phyloP scores from a whole-genome alignment of 2,329 filamentous ascomycete species.

The Zarea fungicola region DNA sequence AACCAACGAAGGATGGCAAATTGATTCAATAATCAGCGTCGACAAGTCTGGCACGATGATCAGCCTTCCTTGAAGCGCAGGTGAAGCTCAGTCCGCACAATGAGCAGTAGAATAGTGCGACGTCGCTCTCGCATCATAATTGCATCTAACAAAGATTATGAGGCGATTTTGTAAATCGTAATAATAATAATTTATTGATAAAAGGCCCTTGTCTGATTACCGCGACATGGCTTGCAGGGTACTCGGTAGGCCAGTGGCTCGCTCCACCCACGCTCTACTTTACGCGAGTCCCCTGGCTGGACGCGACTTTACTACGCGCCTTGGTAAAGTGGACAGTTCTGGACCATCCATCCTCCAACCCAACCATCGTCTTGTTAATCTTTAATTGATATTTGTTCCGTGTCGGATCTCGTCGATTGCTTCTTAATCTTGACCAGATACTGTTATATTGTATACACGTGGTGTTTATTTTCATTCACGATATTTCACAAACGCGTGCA shows the following conservation, averaged over 20 bases:
- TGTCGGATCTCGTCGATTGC: background rate
- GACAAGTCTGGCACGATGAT: too few relatives aligned
- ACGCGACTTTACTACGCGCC: conserved; percentile 10
- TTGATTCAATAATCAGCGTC: too few relatives aligned
- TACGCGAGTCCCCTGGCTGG: conserved; percentile 8
- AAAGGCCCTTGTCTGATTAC: too few relatives aligned
- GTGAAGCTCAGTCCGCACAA: too few relatives aligned
- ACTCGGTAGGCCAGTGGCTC: background rate
- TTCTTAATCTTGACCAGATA: background rate
- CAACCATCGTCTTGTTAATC: background rate
- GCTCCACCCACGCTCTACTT: conserved; percentile 4
- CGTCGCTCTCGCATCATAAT: too few relatives aligned
- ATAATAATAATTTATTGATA: too few relatives aligned
- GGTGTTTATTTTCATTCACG: background rate
- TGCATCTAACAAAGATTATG: too few relatives aligned
- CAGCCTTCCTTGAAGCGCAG: too few relatives aligned
- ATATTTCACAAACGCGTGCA: conserved; percentile 2
- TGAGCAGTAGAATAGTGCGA: too few relatives aligned
- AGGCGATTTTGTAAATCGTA: too few relatives aligned
- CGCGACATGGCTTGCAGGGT: too few relatives aligned
- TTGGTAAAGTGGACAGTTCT: conserved; percentile 4
- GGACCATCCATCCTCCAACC: background rate
- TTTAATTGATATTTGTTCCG: background rate
- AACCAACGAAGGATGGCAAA: too few relatives aligned
- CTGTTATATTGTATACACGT: background rate